These are phyloP conservation scores for Bruguiera gymnorhiza DNA, from an alignment of 345 rosid genomes.

Conservation along the genomic window DNA sequence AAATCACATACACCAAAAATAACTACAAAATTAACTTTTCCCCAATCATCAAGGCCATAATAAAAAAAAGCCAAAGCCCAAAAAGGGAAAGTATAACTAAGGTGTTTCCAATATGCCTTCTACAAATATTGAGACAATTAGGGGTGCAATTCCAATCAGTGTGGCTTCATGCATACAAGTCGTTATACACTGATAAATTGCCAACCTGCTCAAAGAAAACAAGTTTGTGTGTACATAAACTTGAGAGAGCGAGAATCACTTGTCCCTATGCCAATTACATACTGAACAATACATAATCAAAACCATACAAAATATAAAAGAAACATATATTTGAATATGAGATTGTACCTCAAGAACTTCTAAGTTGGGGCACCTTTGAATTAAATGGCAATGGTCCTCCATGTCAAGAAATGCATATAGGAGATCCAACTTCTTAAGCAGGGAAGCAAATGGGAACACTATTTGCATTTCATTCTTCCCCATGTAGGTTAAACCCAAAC, in stretches of 20 bases:
- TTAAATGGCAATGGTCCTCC: slow-evolving; percentile 76
- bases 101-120: too few relatives aligned
- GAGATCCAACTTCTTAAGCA: slow-evolving; percentile 77
- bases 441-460: slow-evolving; percentile 68
- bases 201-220: too few relatives aligned
- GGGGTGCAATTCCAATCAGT: too few relatives aligned
- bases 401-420: slow-evolving; percentile 77
- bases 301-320: slow-evolving; percentile 8
- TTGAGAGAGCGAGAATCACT: neutral
- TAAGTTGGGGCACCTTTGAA: slow-evolving; percentile 76
- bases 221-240: neutral
- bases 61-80: too few relatives aligned
- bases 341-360: slow-evolving; percentile 87
- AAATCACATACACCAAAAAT: too few relatives aligned
- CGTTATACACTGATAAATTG: too few relatives aligned
- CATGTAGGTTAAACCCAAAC: slow-evolving; percentile 73
- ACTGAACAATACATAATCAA: neutral
- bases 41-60: too few relatives aligned
- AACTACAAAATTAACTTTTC: too few relatives aligned
- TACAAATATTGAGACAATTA: too few relatives aligned
- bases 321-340: neutral
- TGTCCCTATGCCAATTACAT: neutral
- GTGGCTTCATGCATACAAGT: too few relatives aligned
- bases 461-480: slow-evolving; percentile 71
- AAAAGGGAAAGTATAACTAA: too few relatives aligned